Evolutionary conservation across 305 asterid species (phyloP).

Genomic region (Fraxinus baroniana): DNA sequence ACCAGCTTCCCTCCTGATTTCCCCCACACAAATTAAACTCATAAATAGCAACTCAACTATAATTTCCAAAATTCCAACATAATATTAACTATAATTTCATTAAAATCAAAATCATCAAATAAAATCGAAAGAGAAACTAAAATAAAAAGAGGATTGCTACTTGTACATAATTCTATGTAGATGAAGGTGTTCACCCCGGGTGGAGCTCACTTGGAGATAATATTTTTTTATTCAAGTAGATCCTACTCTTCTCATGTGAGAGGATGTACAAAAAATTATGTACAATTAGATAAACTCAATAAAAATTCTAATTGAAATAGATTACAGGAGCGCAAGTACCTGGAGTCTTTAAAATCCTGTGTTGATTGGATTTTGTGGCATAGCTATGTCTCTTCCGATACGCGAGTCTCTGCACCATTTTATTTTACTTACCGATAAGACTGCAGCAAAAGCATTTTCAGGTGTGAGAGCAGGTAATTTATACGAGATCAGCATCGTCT

Average conservation of each 20-base stretch:
- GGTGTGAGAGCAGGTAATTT: neutral
- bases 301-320: neutral
- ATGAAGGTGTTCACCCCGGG: too few species aligned
- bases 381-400: slow-evolving; percentile 72
- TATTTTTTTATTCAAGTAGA: too few species aligned
- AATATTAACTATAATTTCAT: neutral
- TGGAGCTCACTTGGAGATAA: too few species aligned
- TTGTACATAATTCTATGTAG: too few species aligned
- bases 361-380: slow-evolving; percentile 81
- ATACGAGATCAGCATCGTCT: neutral
- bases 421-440: neutral
- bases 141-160: too few species aligned
- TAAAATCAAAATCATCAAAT: neutral
- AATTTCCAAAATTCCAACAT: neutral
- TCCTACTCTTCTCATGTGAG: too few species aligned
- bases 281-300: too few species aligned
- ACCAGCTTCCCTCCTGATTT: slow-evolving; percentile 71
- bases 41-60: neutral
- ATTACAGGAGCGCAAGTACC: slow-evolving; percentile 28
- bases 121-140: neutral
- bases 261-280: too few species aligned
- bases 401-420: slow-evolving; percentile 74
- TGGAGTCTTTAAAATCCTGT: slow-evolving; percentile 69
- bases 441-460: neutral
- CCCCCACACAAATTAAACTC: neutral